Evolutionary conservation across 1,284 basidiomycete genomes (phyloP).

Genomic region (Austroboletus rostrupii): DNA sequence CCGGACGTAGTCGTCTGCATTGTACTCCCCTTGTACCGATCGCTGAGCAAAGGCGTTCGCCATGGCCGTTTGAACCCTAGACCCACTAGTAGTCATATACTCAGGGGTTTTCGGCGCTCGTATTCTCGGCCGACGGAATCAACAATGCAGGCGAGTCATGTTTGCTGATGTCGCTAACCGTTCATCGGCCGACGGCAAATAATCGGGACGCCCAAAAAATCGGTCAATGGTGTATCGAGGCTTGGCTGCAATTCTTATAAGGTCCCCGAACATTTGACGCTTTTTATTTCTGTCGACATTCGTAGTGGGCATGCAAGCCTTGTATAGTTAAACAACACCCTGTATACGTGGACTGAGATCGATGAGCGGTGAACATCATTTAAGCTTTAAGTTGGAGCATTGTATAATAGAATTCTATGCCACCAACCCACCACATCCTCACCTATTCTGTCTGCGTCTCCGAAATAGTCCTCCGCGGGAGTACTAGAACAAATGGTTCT

Average conservation of each 20-base stretch:
- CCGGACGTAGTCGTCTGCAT: conserved; percentile 54
- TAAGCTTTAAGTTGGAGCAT: no score
- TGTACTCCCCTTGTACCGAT: conserved; percentile 34
- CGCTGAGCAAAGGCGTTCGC: not conserved
- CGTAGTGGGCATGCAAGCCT: no score
- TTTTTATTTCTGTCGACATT: no score
- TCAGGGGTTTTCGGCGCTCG: conserved; percentile 18
- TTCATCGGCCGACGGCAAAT: conserved; percentile 20
- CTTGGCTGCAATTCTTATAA: not conserved
- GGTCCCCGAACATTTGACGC: no score
- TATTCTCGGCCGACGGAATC: conserved; percentile 22
- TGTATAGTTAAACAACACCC: no score
- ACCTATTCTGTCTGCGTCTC: not conserved
- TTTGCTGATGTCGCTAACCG: not conserved
- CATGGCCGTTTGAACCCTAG: conserved; percentile 8
- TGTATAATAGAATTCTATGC: no score
- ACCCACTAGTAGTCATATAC: conserved; percentile 4
- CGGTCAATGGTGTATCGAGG: not conserved
- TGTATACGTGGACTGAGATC: no score
- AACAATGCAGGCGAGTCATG: not conserved
- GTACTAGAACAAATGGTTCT: no score
- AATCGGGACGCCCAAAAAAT: conserved; percentile 5
- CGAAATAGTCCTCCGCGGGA: not conserved
- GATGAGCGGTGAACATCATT: no score
- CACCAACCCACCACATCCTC: not conserved